Evolutionary conservation across 495 filamentous ascomycete species (phyloP), one percentile per base, ranked within the genome.

Genomic region (Stereocaulon alpinum): DNA sequence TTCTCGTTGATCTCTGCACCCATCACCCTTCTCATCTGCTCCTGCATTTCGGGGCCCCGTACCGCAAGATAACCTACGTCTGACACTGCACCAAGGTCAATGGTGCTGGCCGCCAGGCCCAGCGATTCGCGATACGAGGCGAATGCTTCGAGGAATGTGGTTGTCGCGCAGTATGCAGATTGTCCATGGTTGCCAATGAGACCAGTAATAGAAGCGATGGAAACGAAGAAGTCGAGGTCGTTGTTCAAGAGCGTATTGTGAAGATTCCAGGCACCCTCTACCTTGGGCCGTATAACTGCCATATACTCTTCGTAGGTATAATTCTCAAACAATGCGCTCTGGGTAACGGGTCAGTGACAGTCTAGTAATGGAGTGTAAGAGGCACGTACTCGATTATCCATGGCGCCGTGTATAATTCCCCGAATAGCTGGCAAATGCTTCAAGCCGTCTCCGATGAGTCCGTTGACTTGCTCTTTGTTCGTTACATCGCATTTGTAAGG

Each of bases 151-250:
- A 66, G 60, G 40, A 69, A 71, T 0, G 66, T 60, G 32, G 67
- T 71, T 6, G 63, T 64, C 4, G 67, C 64, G 24, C 61, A 56
- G 47, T 69, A 71, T 22, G 66, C 68, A 11, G 66, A 63, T 50
- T 69, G 66, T 5, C 61, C 58, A 1, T 22, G 41, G 24, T 62
- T 40, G 1, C 66, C 69, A 40, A 63, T 22, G 7, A 64, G 53
- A n/a, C 68, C 70, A 4, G 59, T 56, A 5, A 70, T 50, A 6
- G 68, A 71, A 15, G 70, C 70, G n/a, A 75, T 68, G 30, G 76
- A 61, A 32, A 69, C 60, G 67, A 77, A 77, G 69, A 78, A 78
- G 62, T 75, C 72, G 17, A 77, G 68, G 0, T 61, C 52, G 1
- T 14, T 45, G 22, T 58, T 51, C 6, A n/a, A 30, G 2, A 58